Base-by-base conservation (phyloP, 2,329 filamentous ascomycete genomes). In the Diaporthe vexans region DNA sequence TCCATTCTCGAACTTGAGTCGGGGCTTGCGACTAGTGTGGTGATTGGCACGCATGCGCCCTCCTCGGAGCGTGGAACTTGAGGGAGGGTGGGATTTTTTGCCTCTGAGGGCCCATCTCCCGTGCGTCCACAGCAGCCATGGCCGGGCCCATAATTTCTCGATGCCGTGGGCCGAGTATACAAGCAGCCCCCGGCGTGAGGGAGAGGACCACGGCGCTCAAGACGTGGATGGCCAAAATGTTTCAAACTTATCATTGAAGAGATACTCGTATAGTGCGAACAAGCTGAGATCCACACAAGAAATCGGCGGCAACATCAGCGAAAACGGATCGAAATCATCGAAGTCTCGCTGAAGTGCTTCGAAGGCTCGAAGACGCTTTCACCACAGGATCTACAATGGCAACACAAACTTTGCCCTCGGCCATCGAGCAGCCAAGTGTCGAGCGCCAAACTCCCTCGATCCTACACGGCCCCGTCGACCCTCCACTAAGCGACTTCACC, bases 401-500 rank as follows among this genome's bases (percentile, higher is more conserved):
- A 40, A 54, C 71, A n/a, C 65, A 63, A 51, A 52, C 26, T 26
- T 56, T 61, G 35, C 73, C 48, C 67, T 67, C 72, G n/a, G 61
- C 43, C 52, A 24, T 61, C 43, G 74, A 74, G n/a, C 65, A 73
- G 58, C 67, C 74, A 35, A 40, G 29, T 37, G 37, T 19, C 35
- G 48, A 71, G 67, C 79, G 77, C 46, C 83, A 87, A 76, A 85
- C 81, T 67, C 83, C 88, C 21, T 90, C 93, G 0, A 83, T 95
- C 26, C 88, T 95, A 40, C 87, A 93, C 71, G 94, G 94, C 1
- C 91, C 92, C 2, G 87, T 90, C 57, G 88, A 94, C 77, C 92
- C 93, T 74, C 91, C 91, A 1, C 87, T 95, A 51, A 86, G 94
- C 63, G 90, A 94, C 75, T 84, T 95, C 67, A 95, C 93, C 0